phyloP scores from a whole-genome alignment of 257 asterid genomes.

The Solanum lignicaule region DNA sequence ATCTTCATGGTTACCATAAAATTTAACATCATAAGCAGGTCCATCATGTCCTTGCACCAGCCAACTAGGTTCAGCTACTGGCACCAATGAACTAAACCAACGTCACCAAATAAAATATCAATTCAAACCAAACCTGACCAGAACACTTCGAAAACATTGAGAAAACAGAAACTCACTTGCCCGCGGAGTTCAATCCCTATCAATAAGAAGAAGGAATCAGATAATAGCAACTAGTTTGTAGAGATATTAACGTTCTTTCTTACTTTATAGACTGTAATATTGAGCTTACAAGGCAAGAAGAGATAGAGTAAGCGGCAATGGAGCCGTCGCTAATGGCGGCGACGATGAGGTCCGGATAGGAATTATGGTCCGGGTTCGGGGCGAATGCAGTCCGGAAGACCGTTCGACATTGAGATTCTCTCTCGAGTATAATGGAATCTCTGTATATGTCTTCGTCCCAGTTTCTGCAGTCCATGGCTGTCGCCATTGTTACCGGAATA shows the following conservation, averaged over 20 bases:
- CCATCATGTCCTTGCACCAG: slow-evolving; percentile 80
- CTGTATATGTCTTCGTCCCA: slow-evolving; percentile 79
- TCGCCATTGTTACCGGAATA: background rate
- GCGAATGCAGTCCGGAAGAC: slow-evolving; percentile 79
- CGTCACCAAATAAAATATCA: slow-evolving; percentile 2
- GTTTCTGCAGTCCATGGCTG: slow-evolving; percentile 63
- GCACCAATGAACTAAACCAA: slow-evolving; percentile 43
- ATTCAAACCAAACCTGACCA: slow-evolving; percentile 28
- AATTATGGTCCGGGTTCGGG: slow-evolving; percentile 45
- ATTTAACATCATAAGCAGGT: slow-evolving; percentile 90
- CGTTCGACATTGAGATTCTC: slow-evolving; percentile 55
- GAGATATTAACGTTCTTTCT: background rate
- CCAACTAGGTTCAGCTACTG: slow-evolving; percentile 51
- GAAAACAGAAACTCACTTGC: background rate
- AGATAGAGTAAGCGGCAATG: slow-evolving; percentile 61
- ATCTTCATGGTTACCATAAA: slow-evolving; percentile 54
- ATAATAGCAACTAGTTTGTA: background rate
- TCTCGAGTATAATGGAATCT: slow-evolving; percentile 50
- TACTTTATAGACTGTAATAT: background rate
- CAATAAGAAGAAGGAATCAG: background rate
- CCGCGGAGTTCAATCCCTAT: background rate
- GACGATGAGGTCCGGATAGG: slow-evolving; percentile 52
- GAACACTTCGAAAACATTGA: slow-evolving; percentile 30
- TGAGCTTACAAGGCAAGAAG: slow-evolving; percentile 54
- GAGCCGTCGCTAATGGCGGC: slow-evolving; percentile 84